A percentile compares a stretch with the other conserved stretches of the same genome.
Evolutionary conservation across 768 basidiomycete species (phyloP).

Genomic region (Neoboletus magnificus): DNA sequence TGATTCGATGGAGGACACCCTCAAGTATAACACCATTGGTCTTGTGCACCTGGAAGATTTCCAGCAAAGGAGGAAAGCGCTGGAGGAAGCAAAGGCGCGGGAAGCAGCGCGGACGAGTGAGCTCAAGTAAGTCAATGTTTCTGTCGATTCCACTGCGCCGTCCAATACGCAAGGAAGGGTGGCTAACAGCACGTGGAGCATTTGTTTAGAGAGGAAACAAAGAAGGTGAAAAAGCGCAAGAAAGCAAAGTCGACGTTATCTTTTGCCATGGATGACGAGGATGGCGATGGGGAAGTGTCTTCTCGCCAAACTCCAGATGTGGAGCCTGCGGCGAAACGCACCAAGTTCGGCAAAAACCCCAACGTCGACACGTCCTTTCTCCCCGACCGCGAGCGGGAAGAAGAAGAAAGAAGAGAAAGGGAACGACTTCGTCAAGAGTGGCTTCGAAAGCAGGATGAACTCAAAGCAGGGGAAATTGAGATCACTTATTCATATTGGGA

Average conservation of each 20-base stretch:
- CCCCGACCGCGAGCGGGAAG: conserved; percentile 96
- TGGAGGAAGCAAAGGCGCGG: conserved; percentile 88
- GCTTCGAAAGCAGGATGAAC: conserved; percentile 68
- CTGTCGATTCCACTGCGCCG: background rate
- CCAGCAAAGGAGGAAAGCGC: conserved; percentile 79
- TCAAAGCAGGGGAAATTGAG: conserved; percentile 77
- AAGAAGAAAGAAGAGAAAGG: conserved; percentile 82
- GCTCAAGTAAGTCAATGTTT: conserved; percentile 68
- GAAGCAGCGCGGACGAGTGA: conserved; percentile 84
- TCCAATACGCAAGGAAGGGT: conserved; percentile 33
- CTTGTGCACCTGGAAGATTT: conserved; percentile 92
- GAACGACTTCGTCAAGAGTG: conserved; percentile 89
- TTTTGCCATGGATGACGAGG: conserved; percentile 85
- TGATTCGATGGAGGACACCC: conserved; percentile 90
- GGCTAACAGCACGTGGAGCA: conserved; percentile 78
- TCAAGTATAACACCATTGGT: conserved; percentile 90
- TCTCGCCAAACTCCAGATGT: conserved; percentile 38
- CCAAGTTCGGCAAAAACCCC: conserved; percentile 91
- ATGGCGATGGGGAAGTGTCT: conserved; percentile 41
- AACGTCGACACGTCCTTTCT: conserved; percentile 97
- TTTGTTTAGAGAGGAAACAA: conserved; percentile 83
- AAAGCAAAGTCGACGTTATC: conserved; percentile 89
- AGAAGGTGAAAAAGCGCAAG: conserved; percentile 89
- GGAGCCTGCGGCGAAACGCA: conserved; percentile 57
- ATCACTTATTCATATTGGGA: conserved; percentile 98